A percentile compares a stretch with the other conserved stretches of the same genome.
These are phyloP conservation scores for Cercophora sp. DNA, from an alignment of 495 filamentous ascomycete genomes.

Conservation along the genomic window DNA sequence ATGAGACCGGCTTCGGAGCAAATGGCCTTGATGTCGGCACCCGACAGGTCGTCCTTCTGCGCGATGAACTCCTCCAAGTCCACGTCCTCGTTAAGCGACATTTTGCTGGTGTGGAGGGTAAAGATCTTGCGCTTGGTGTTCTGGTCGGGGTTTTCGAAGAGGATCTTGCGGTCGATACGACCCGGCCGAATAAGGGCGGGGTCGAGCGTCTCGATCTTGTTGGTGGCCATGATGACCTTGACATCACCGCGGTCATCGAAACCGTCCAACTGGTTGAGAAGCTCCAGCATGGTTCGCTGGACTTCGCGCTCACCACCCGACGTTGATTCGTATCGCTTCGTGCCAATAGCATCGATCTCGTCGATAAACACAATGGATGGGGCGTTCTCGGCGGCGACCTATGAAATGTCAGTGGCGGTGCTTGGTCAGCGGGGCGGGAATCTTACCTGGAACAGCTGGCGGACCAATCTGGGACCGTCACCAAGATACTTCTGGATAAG, in stretches of 20 bases:
- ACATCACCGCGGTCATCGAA: constrained; percentile 99
- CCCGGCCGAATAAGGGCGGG: constrained; percentile 94
- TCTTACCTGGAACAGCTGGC: constrained; percentile 87
- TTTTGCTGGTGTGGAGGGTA: constrained; percentile 97
- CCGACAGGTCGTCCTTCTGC: constrained; percentile 96
- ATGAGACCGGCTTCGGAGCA: constrained; percentile 96
- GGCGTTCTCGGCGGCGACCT: constrained; percentile 91
- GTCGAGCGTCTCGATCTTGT: constrained; percentile 98
- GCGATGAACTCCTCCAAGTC: constrained; percentile 98
- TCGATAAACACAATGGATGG: constrained; percentile 99
- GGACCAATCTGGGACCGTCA: constrained; percentile 89
- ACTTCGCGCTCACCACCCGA: constrained; percentile 97
- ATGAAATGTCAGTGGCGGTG: constrained; percentile 17
- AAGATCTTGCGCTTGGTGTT: constrained; percentile 99
- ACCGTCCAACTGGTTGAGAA: constrained; percentile 96
- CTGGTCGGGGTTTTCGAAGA: constrained; percentile 99
- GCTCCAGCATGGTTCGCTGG: constrained; percentile 96
- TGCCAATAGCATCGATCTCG: constrained; percentile 98
- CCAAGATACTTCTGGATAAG: constrained; percentile 99
- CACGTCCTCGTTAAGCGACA: constrained; percentile 92
- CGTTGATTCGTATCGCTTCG: constrained; percentile 96
- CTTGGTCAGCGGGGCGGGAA: not conserved
- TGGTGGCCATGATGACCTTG: constrained; percentile 99
- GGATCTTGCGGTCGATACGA: constrained; percentile 98
- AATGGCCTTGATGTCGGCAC: constrained; percentile 98